Base-by-base conservation (phyloP, 345 rosid genomes). In the Syzygium aqueum region DNA sequence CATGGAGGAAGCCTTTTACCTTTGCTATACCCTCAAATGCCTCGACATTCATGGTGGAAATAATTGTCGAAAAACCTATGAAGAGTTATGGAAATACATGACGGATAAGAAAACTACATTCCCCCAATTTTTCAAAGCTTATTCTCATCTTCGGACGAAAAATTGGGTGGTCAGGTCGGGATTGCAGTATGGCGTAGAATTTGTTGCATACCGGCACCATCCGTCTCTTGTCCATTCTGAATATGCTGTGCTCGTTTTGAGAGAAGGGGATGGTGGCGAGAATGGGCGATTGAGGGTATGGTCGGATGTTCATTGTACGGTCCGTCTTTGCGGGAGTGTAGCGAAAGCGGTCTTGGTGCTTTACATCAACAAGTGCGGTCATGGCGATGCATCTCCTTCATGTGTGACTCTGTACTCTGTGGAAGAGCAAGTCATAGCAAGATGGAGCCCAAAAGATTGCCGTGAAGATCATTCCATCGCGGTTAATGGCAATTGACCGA, bases 191-290 rank as follows among this genome's bases (percentile, higher is more conserved):
- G 98, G 98, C 56, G 98, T 94, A 46, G 97, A 96, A 85, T 95
- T 90, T 83, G 98, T 95, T 82, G 98, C 95, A 3, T 96, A 97
- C 86, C 92, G 92, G 28, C 98, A 97, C 86, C 97, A 95, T 88
- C 99, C 99, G 0, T 92, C 97, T 84, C 90, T 95, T 82, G 99
- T 97, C 80, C 99, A 96, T 91, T 94, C 99, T 30, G 97, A 96
- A 65, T 97, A 92, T 88, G 95, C 97, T 1, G 96, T 96, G 77
- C 88, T 95, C 82, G 91, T 93, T 86, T 89, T 88, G 77, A 93
- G 92, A 3, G 94, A 88, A 73, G 93, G 90, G 37, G 92, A 89
- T 10, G 86, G 51, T 91, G 89, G 85, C 33, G 90, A 46, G 19
- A 87, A 87, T 83, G 91, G 92, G 52, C 91, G 95, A 80, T 86